Conservation (phyloP, 352 stramenopile species). For the Phytophthora ramorum region DNA sequence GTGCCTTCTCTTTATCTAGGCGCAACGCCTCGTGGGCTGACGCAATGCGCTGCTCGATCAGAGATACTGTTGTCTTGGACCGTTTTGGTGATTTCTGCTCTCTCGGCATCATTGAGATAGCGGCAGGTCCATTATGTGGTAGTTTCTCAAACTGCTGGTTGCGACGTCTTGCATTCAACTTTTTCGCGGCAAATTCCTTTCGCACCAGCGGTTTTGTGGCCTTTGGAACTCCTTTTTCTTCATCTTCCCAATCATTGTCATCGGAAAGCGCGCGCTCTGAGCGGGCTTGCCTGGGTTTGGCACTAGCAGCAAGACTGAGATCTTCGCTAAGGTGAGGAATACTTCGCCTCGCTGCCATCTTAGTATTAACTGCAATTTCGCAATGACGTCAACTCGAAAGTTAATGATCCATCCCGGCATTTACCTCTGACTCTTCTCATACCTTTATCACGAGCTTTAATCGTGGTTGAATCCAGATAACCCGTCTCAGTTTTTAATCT, state of each 20-base stretch:
- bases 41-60: conserved; percentile 25
- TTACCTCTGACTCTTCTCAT: background rate
- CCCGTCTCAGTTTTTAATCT: background rate
- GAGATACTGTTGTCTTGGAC: background rate
- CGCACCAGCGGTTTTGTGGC: background rate
- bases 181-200: background rate
- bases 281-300: conserved; percentile 1
- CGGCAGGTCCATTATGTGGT: background rate
- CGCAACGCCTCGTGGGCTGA: conserved; percentile 2
- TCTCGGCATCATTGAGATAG: background rate
- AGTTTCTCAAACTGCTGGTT: background rate
- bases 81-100: conserved; percentile 2
- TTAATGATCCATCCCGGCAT: background rate
- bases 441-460: conserved; percentile 13
- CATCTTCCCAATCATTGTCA: conserved; percentile 20
- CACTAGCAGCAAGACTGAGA: conserved; percentile 12
- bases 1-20: background rate
- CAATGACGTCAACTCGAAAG: background rate
- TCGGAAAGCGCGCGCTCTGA: background rate
- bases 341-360: conserved; percentile 19
- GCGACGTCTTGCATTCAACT: background rate
- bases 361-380: conserved; percentile 4
- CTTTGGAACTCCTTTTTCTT: conserved; percentile 26
- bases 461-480: background rate
- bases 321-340: conserved; percentile 6